Base-by-base conservation (phyloP, 176 grass and related monocot species). In the Dactylis glomerata region DNA sequence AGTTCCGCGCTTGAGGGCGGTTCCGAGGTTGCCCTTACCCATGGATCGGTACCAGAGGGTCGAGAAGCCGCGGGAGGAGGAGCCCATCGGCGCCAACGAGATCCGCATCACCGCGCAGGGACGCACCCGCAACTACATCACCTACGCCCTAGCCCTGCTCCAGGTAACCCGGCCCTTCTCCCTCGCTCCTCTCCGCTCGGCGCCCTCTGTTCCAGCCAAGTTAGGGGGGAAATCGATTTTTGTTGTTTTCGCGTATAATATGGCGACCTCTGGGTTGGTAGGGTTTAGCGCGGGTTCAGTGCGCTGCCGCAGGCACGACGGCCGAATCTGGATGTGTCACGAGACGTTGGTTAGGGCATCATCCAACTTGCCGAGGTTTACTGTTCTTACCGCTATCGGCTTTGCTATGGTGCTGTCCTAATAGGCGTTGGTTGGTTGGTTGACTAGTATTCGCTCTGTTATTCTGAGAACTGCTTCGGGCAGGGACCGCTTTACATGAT, bases 31-130 rank as follows among this genome's bases (percentile, higher is more conserved):
- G 23, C 30, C 2, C n/a, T n/a, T n/a, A n/a, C 45, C 58, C 78
- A 93, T 93, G 91, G 91, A 93, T 83, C 85, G 91, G 64, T 93
- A 93, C 85, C 91, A 88, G 73, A 85, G 91, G 73, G 88, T 93
- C 78, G 88, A 90, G 88, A 93, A 87, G 88, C 78, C 85, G 82
- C 81, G 91, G 77, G 84, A 82, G 88, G 85, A 90, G 85, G 45
- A 72, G 47, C 20, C 88, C 34, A 87, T 93, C 50, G 88, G 85
- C 20, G 78, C 85, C 81, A 90, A 93, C 73, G 91, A 93, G 85
- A 93, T 93, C 63, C 86, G 91, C 81, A 90, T 93, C 85, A 93
- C 88, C 38, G 77, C 91, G 78, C 88, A 93, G 82, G 91, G 91
- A 2, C 85, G 91, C 34, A 84, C 85, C 10, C 86, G 91, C 73